A percentile compares a stretch with the other conserved stretches of the same genome.
Evolutionary conservation across 148 eudicot genomes (phyloP).

Genomic region (Pouteria glomerata): DNA sequence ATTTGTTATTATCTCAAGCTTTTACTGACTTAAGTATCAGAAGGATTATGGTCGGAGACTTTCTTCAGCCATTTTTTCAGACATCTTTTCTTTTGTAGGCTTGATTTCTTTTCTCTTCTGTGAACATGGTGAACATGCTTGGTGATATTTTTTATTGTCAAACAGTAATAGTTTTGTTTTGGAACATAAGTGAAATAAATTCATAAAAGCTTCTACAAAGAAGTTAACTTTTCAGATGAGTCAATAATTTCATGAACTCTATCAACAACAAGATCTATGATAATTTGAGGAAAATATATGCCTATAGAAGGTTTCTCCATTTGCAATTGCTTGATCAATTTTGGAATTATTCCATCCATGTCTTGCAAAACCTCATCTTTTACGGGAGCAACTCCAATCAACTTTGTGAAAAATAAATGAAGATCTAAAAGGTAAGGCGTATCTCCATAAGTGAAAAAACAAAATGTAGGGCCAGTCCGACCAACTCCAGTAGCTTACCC

Average conservation of each 20-base stretch:
- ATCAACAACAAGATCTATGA: conserved; percentile 74
- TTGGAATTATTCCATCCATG: conserved; percentile 42
- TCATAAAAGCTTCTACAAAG: conserved; percentile 52
- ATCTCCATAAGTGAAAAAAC: conserved; percentile 76
- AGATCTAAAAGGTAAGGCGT: conserved; percentile 81
- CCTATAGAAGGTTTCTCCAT: conserved; percentile 80
- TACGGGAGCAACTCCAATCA: conserved; percentile 78
- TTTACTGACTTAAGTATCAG: too few species aligned
- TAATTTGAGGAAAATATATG: conserved; percentile 88
- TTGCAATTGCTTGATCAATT: conserved; percentile 63
- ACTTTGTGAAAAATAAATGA: conserved; percentile 89
- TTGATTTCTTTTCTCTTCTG: too few species aligned
- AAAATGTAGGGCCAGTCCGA: conserved; percentile 86
- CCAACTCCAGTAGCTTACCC: conserved; percentile 93
- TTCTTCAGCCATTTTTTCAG: too few species aligned
- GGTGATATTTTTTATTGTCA: too few species aligned
- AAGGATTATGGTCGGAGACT: too few species aligned
- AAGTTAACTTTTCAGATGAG: conserved; percentile 55
- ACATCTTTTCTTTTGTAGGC: too few species aligned
- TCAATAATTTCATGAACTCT: conserved; percentile 73
- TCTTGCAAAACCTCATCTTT: conserved; percentile 79
- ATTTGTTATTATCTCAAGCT: too few species aligned
- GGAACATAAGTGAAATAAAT: conserved; percentile 60
- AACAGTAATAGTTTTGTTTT: conserved; percentile 66
- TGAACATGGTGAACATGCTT: too few species aligned